Evolutionary conservation across 805 yeast species (phyloP).

Genomic region (Wickerhamiella azymoides): DNA sequence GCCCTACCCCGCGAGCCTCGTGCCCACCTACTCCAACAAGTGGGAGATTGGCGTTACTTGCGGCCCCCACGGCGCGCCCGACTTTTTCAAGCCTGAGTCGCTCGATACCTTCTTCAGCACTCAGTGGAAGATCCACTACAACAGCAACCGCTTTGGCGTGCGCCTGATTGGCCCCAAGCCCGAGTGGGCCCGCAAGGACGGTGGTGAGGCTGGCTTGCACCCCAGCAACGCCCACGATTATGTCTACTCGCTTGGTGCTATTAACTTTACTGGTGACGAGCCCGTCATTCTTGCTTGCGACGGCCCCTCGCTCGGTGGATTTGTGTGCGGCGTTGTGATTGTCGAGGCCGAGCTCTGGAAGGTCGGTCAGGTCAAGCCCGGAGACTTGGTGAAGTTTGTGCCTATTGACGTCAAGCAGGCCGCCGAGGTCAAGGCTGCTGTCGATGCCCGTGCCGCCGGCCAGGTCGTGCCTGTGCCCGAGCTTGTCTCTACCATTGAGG

Average conservation of each 20-base stretch:
- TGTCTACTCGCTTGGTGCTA: conserved; percentile 91
- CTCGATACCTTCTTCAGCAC: conserved; percentile 59
- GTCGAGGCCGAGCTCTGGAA: conserved; percentile 97
- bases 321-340: conserved; percentile 92
- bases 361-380: conserved; percentile 94
- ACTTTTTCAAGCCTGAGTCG: conserved; percentile 68
- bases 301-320: conserved; percentile 96
- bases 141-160: conserved; percentile 93
- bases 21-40: conserved; percentile 41
- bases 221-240: conserved; percentile 98
- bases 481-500: conserved; percentile 43
- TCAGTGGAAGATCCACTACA: conserved; percentile 91
- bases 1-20: conserved; percentile 37
- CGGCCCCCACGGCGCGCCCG: conserved; percentile 98
- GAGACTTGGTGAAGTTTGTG: conserved; percentile 67
- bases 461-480: conserved; percentile 16
- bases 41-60: conserved; percentile 91
- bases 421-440: conserved; percentile 42
- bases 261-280: conserved; percentile 97
- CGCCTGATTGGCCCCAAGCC: conserved; percentile 93
- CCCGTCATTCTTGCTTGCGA: conserved; percentile 95
- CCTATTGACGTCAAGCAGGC: conserved; percentile 66
- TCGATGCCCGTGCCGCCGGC: conserved; percentile 34
- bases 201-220: conserved; percentile 96
- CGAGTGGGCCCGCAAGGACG: conserved; percentile 88